Percentiles rank a stretch among this genome's conserved stretches.
Conservation (phyloP, 768 basidiomycete genomes). For the Hygrophorus pudorinus region DNA sequence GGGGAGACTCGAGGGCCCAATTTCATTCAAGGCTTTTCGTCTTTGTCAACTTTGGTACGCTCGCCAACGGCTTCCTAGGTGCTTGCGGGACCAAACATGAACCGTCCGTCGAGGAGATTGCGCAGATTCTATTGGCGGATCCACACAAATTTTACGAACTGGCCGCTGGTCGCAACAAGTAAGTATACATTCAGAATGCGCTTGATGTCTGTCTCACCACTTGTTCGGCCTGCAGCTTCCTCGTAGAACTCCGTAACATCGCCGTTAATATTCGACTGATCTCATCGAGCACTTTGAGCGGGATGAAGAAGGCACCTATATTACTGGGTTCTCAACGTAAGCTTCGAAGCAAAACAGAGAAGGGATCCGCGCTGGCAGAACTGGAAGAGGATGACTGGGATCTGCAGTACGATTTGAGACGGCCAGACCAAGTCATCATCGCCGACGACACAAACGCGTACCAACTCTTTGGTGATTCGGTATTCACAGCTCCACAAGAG, state of each 20-base stretch:
- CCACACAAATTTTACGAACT: slow-evolving; percentile 64
- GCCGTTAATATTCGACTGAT: slow-evolving; percentile 64
- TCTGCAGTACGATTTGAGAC: slow-evolving; percentile 58
- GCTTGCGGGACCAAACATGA: slow-evolving; percentile 84
- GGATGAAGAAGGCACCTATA: slow-evolving; percentile 64
- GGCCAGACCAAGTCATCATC: slow-evolving; percentile 62
- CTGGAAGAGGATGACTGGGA: slow-evolving; percentile 72
- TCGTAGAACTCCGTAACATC: slow-evolving; percentile 74
- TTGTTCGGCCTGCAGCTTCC: slow-evolving; percentile 42
- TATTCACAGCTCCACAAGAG: slow-evolving; percentile 82
- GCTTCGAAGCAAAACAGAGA: slow-evolving; percentile 23
- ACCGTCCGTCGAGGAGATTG: slow-evolving; percentile 72
- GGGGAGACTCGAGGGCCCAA: slow-evolving; percentile 36
- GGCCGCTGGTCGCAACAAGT: slow-evolving; percentile 64
- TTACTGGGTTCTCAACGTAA: slow-evolving; percentile 67
- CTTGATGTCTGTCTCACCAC: neutral
- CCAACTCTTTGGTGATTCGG: slow-evolving; percentile 65
- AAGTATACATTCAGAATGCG: slow-evolving; percentile 12
- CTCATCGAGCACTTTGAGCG: slow-evolving; percentile 38
- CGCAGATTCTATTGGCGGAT: slow-evolving; percentile 55
- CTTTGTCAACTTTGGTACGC: slow-evolving; percentile 80
- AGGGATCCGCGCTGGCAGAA: slow-evolving; percentile 24
- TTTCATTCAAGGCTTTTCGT: slow-evolving; percentile 77
- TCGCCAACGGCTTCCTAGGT: slow-evolving; percentile 75
- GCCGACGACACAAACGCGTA: slow-evolving; percentile 81